phyloP scores from a whole-genome alignment of 140 eudicot species.

The Ambrosia hybrid region DNA sequence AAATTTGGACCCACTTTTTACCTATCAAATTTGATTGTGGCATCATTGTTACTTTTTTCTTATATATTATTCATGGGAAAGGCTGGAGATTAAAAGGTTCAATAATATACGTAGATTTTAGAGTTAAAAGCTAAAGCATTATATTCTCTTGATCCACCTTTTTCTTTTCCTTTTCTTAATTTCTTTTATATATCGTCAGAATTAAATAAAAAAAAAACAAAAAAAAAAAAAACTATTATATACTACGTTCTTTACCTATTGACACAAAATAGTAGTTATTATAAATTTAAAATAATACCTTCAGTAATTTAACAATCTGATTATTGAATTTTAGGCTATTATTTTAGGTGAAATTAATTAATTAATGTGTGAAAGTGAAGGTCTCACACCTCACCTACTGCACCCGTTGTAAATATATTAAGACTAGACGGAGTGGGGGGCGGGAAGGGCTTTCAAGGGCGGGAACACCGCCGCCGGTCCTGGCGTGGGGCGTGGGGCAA shows the following conservation, averaged over 20 bases:
- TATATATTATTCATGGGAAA: slow-evolving; percentile 20
- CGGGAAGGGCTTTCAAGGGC: no score
- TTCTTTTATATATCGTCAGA: neutral
- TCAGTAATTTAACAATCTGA: neutral
- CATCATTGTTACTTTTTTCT: slow-evolving; percentile 27
- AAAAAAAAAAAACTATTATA: neutral
- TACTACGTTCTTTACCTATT: no score
- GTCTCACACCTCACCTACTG: slow-evolving; percentile 27
- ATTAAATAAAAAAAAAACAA: neutral
- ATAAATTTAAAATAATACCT: neutral
- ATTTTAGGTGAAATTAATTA: slow-evolving; percentile 27
- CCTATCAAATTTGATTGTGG: slow-evolving; percentile 22
- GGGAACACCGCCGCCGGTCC: no score
- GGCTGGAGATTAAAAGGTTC: slow-evolving; percentile 28
- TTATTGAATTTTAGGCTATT: slow-evolving; percentile 3
- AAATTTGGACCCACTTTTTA: slow-evolving; percentile 21
- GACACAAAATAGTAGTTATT: neutral
- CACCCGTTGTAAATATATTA: slow-evolving; percentile 3
- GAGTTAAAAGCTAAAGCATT: slow-evolving; percentile 39
- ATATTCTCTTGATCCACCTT: slow-evolving; percentile 22
- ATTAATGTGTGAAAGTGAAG: slow-evolving; percentile 8
- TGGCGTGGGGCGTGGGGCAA: no score
- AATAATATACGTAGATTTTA: slow-evolving; percentile 16
- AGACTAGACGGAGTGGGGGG: neutral
- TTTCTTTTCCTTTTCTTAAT: neutral